A percentile compares a stretch with the other conserved stretches of the same genome.
phyloP scores from a whole-genome alignment of 345 rosid genomes.

The Orychophragmus violaceus region DNA sequence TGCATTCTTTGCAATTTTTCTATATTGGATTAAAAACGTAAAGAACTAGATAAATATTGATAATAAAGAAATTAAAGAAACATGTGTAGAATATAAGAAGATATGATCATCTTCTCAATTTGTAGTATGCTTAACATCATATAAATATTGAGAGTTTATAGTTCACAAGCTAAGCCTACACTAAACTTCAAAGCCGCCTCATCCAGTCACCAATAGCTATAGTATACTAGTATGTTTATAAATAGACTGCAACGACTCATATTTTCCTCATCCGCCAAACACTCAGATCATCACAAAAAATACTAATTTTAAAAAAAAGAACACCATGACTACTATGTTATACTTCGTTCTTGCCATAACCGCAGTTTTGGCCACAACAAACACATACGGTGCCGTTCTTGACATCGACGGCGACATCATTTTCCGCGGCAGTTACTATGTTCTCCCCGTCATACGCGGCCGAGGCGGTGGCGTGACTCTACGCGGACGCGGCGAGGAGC shows the following conservation, averaged over 20 bases:
- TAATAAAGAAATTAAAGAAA: not conserved
- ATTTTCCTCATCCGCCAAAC: not conserved
- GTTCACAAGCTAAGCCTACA: no score
- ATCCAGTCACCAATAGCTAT: not conserved
- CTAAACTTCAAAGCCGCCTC: slow-evolving; percentile 9
- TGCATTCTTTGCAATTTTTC: not conserved
- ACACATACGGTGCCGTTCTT: not conserved
- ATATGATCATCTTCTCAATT: not conserved
- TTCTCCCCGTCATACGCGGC: slow-evolving; percentile 28
- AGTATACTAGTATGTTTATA: not conserved
- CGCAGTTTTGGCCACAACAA: not conserved
- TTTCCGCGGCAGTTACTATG: slow-evolving; percentile 19
- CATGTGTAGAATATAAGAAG: not conserved
- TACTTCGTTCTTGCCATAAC: slow-evolving; percentile 16
- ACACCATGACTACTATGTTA: slow-evolving; percentile 16
- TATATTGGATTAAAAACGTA: not conserved
- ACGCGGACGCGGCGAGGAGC: slow-evolving; percentile 18
- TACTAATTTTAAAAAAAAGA: not conserved
- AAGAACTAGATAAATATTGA: not conserved
- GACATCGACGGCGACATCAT: slow-evolving; percentile 23
- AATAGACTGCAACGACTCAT: slow-evolving; percentile 4
- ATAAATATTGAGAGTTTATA: slow-evolving; percentile 1
- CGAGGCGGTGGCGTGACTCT: slow-evolving; percentile 27
- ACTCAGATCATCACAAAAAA: not conserved
- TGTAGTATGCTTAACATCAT: not conserved